Percentiles rank a stretch among this genome's conserved stretches.
Conservation (phyloP, 768 basidiomycete species). For the Hygrophoropsis aurantiaca region DNA sequence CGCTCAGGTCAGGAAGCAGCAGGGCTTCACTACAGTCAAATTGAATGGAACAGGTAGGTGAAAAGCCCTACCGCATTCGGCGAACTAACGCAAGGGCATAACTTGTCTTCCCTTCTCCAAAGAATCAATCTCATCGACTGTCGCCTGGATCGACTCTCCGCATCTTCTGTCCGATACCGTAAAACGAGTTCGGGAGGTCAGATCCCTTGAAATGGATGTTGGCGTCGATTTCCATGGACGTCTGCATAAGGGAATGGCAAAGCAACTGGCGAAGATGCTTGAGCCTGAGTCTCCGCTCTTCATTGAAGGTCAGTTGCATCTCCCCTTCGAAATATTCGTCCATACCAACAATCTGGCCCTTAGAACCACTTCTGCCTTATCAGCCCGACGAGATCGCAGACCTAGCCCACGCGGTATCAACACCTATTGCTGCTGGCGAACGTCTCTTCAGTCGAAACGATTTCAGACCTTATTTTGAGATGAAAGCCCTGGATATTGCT, state of each 20-base stretch:
- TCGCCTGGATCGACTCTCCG: slow-evolving; percentile 66
- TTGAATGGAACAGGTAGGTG: slow-evolving; percentile 63
- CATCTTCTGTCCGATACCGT: slow-evolving; percentile 48
- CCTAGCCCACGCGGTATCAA: slow-evolving; percentile 51
- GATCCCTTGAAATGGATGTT: slow-evolving; percentile 57
- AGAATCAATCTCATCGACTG: not conserved
- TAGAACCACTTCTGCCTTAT: slow-evolving; percentile 59
- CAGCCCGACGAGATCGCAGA: slow-evolving; percentile 64
- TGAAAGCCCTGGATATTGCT: slow-evolving; percentile 62
- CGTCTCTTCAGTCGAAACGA: slow-evolving; percentile 62
- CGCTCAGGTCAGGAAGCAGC: slow-evolving; percentile 51
- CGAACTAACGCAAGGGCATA: no score
- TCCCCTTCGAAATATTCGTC: no score
- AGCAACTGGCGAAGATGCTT: slow-evolving; percentile 60
- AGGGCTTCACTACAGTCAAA: slow-evolving; percentile 71
- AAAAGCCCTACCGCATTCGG: no score
- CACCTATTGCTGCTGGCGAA: slow-evolving; percentile 65
- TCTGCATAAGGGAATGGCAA: slow-evolving; percentile 70
- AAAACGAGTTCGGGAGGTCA: slow-evolving; percentile 51
- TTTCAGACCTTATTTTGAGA: slow-evolving; percentile 64
- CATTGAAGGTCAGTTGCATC: slow-evolving; percentile 49
- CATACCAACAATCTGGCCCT: no score
- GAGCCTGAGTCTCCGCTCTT: slow-evolving; percentile 62
- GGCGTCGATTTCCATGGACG: slow-evolving; percentile 73
- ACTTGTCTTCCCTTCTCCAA: no score